A percentile compares a stretch with the other conserved stretches of the same genome.
These are phyloP conservation scores for Suillus placidus DNA, from an alignment of 768 basidiomycete species.

Conservation along the genomic window DNA sequence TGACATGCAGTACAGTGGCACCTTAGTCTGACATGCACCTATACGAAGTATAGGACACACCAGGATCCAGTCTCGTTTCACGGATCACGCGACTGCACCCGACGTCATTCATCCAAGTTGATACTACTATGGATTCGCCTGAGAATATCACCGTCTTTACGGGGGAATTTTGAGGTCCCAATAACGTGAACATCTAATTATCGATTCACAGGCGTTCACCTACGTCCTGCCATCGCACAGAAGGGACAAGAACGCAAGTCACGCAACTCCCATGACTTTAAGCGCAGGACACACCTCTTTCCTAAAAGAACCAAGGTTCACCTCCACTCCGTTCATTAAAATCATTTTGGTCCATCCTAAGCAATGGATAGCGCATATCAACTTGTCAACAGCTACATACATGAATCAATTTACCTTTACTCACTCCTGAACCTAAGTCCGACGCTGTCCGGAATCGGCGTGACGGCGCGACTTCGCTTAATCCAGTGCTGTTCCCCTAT, in stretches of 20 bases:
- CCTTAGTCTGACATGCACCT: background rate
- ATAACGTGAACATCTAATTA: conserved; percentile 2
- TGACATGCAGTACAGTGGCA: background rate
- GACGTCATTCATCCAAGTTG: background rate
- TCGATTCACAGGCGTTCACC: conserved; percentile 4
- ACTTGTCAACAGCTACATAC: background rate
- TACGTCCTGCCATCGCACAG: conserved; percentile 3
- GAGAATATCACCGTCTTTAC: background rate
- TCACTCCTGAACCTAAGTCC: background rate
- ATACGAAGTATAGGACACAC: too few species aligned
- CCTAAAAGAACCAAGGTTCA: background rate
- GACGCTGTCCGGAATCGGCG: background rate
- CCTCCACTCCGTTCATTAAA: background rate
- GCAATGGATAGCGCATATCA: background rate
- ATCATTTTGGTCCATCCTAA: background rate
- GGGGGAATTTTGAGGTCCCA: background rate
- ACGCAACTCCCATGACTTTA: conserved; percentile 5
- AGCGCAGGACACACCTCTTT: background rate
- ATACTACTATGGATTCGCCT: background rate
- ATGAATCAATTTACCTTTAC: conserved; percentile 2
- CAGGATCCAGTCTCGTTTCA: background rate
- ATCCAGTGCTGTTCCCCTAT: background rate
- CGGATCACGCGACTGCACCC: background rate
- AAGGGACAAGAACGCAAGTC: too few species aligned
- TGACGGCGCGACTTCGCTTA: conserved; percentile 4